A percentile compares a stretch with the other conserved stretches of the same genome.
These are phyloP conservation scores for Neurospora sp. DNA, from an alignment of 495 filamentous ascomycete genomes.

Conservation along the genomic window DNA sequence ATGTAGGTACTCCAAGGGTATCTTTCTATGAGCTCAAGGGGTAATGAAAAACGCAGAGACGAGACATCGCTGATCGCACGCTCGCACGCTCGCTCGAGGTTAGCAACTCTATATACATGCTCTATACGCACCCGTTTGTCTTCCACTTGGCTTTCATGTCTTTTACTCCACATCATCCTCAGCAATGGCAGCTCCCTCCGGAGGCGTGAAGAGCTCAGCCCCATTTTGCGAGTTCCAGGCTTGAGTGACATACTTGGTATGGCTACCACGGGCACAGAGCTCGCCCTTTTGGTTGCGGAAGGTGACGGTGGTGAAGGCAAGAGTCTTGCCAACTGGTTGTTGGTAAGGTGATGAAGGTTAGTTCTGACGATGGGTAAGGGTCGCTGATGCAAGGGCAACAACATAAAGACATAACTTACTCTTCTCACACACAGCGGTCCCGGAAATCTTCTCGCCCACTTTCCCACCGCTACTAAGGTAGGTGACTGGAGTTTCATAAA, in stretches of 20 bases:
- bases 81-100: neutral
- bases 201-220: conserved; percentile 3
- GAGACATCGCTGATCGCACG: neutral
- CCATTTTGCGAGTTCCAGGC: conserved; percentile 7
- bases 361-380: neutral
- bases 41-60: neutral
- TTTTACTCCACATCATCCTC: conserved; percentile 2
- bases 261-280: conserved; percentile 78
- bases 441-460: conserved; percentile 66
- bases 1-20: neutral
- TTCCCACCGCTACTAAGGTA: conserved; percentile 79
- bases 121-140: neutral
- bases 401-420: conserved; percentile 40
- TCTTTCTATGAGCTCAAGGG: neutral
- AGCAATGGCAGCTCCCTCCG: conserved; percentile 5
- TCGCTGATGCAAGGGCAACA: neutral
- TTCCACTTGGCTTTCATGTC: neutral
- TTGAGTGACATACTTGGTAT: conserved; percentile 64
- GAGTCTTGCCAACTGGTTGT: conserved; percentile 73
- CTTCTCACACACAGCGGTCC: conserved; percentile 68
- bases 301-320: conserved; percentile 76
- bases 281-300: conserved; percentile 72
- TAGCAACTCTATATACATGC: neutral
- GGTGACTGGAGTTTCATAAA: conserved; percentile 51
- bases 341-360: neutral